Conservation (phyloP, 2,329 filamentous ascomycete genomes). For the Neonectria magnoliae region DNA sequence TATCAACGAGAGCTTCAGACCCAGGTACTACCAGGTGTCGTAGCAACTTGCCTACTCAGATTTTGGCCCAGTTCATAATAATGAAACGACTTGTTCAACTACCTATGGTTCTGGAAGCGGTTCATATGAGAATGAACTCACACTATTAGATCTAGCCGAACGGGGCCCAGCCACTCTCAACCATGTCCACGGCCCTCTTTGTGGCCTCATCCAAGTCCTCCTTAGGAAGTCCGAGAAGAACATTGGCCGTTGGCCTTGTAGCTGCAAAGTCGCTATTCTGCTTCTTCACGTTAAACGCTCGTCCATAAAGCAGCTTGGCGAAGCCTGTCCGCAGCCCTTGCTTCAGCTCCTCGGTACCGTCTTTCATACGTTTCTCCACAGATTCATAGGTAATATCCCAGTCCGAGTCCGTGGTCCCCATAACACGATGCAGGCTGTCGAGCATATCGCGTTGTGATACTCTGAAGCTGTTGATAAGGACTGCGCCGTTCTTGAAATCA, state of each 20-base stretch:
- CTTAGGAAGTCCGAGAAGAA: slow-evolving; percentile 62
- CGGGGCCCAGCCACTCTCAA: slow-evolving; percentile 5
- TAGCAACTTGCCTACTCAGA: too few species aligned
- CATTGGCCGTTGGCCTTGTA: slow-evolving; percentile 59
- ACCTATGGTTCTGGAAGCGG: neutral
- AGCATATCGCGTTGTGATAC: slow-evolving; percentile 46
- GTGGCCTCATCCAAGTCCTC: slow-evolving; percentile 66
- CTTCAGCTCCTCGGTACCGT: slow-evolving; percentile 58
- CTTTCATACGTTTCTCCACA: slow-evolving; percentile 57
- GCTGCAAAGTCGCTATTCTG: slow-evolving; percentile 47
- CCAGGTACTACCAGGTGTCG: too few species aligned
- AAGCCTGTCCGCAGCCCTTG: slow-evolving; percentile 55
- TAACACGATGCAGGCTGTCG: neutral
- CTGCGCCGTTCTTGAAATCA: slow-evolving; percentile 52
- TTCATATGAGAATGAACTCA: neutral
- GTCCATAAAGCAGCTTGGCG: slow-evolving; percentile 62
- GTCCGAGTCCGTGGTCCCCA: neutral
- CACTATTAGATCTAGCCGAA: neutral
- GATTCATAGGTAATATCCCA: slow-evolving; percentile 48
- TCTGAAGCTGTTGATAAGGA: slow-evolving; percentile 65
- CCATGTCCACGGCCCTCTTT: slow-evolving; percentile 11
- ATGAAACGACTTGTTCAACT: neutral
- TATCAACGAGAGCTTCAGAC: too few species aligned
- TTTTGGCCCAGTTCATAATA: too few species aligned
- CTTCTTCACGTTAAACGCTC: slow-evolving; percentile 58